Base-by-base conservation (phyloP, 1,139 yeast species). In the Candida anutae region DNA sequence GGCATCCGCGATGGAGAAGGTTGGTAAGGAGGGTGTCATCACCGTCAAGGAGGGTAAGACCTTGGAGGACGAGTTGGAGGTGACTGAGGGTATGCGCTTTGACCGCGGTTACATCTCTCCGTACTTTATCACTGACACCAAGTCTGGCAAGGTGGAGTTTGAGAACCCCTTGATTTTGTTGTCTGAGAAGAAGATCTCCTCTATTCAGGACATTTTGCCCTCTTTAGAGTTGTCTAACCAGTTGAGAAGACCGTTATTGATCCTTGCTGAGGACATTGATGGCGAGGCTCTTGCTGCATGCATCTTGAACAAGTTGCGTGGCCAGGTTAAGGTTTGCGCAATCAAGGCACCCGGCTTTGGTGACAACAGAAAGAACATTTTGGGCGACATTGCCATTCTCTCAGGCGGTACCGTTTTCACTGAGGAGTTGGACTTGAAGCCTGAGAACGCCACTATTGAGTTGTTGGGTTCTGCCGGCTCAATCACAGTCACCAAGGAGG, bases 311-410 rank as follows among this genome's bases (percentile, higher is more conserved):
- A 90, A 90, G 69, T 80, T 93, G 57, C 82, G 98, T 70, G 98
- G 98, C 48, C 98, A 90, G 71, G 95, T 90, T 41, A 95, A 87
- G 64, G 98, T 93, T 38, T 85, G 94, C 58, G 95, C 95, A 48
- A 97, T 90, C 48, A 90, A 93, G 74, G 97, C 98, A 27, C 98
- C 98, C 55, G 98, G 98, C 34, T 90, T 90, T 48, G 98, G 98
- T 62, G 98, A 90, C 70, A 90, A 90, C 82, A 83, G 97, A 70
- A 93, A 90, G 77, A 87, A 87, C 74, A 87, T 85, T 40, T 71
- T 90, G 43, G 98, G 98, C 48, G 98, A 90, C 61, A 82, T 90
- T 62, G 96, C 97, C 55, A 82, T 88, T 53, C 74, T 93, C 46
- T 80, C 97, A 26, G 97, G 97, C 43, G 96, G 96, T 67, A 85